Base-by-base conservation (phyloP, 768 basidiomycete species). In the Amanita exitialis region DNA sequence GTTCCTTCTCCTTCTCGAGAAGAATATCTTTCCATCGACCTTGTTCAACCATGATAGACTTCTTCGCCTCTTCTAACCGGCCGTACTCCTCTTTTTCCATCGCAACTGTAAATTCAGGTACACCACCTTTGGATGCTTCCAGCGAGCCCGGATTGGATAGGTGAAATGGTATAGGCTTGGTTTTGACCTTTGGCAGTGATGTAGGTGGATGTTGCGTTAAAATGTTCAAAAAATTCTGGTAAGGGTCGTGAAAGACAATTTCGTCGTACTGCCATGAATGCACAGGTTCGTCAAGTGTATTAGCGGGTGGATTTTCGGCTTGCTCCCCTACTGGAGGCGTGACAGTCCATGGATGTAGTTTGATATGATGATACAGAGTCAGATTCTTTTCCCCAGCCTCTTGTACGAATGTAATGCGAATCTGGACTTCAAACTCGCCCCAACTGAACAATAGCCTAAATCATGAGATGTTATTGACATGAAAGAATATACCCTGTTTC, bases 241-340 rank as follows among this genome's bases (percentile, higher is more conserved):
- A 90, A 1, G 96, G 96, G 58, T 98, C 95, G 61, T 83, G 79
- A 69, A 99, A 98, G 47, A 98, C 90, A 56, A 98, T 78, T 68
- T 99, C 96, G 66, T 98, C 95, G 68, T 98, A 98, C 61, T 98
- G 95, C 94, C 95, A 99, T 0, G 91, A 88, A 64, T 96, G 88
- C 25, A 99, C 90, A 0, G 89, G 86, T 80, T 82, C 60, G 79
- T 72, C 2, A 86, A 83, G 20, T 73, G 73, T 13, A 86, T 83
- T 6, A 82, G 72, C 5, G 3, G 83, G 74, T 0, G 84, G 82
- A 2, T 84, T 78, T 49, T 83, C 81, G 0, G 81, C 77, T 5
- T 30, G 41, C 41, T 86, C 82, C 21, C 75, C 77, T 8, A 15
- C 39, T 21, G 50, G 28, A 50, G 49, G 39, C 2, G 74, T 64